Percentiles rank a stretch among this genome's conserved stretches.
These are phyloP conservation scores for Elongisporangium senticosum DNA, from an alignment of 352 stramenopile species.

Conservation along the genomic window DNA sequence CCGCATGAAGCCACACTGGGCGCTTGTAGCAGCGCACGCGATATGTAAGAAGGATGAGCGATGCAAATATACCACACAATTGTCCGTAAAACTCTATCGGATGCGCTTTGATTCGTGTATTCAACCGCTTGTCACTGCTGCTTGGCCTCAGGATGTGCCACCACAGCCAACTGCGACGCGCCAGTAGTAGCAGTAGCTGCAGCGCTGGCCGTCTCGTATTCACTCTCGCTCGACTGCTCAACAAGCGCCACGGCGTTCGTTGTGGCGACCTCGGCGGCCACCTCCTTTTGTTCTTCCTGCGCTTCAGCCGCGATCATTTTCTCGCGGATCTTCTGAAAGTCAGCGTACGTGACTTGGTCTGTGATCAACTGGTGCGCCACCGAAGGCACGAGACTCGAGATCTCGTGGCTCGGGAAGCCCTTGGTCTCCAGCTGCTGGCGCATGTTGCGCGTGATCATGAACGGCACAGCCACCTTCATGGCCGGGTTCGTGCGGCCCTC, in stretches of 20 bases:
- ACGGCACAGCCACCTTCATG: constrained; percentile 59
- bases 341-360: constrained; percentile 48
- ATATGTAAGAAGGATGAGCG: constrained; percentile 2
- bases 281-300: constrained; percentile 13
- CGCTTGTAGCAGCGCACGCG: constrained; percentile 7
- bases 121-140: constrained; percentile 10
- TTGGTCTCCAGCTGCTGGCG: constrained; percentile 46
- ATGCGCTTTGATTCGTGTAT: not conserved
- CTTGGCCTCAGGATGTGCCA: constrained; percentile 6
- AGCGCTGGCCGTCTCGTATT: not conserved
- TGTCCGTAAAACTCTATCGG: not conserved
- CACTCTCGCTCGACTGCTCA: constrained; percentile 6
- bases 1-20: not conserved
- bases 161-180: constrained; percentile 1
- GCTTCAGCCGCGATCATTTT: constrained; percentile 12
- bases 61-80: not conserved
- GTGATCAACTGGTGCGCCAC: constrained; percentile 51
- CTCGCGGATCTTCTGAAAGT: constrained; percentile 38
- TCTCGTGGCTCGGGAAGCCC: constrained; percentile 53
- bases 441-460: constrained; percentile 82
- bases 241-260: constrained; percentile 1
- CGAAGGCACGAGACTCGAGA: constrained; percentile 54
- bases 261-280: constrained; percentile 14
- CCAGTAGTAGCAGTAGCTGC: not conserved
- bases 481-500: constrained; percentile 30